Evolutionary conservation across 805 yeast genomes (phyloP).

Genomic region (Lachancea cidri): DNA sequence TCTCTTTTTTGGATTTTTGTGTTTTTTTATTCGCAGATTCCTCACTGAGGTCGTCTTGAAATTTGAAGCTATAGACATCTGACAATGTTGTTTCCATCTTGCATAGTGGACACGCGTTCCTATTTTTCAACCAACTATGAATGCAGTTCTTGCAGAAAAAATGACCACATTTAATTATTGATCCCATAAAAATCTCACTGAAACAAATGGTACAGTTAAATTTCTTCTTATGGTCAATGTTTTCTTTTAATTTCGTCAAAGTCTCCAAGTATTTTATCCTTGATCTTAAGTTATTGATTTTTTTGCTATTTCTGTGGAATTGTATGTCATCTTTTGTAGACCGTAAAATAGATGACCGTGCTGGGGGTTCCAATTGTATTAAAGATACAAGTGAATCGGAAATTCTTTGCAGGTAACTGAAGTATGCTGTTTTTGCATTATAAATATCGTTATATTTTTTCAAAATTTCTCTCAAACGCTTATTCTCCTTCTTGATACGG

Average conservation of each 20-base stretch:
- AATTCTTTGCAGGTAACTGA: slow-evolving; percentile 74
- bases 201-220: slow-evolving; percentile 74
- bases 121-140: slow-evolving; percentile 59
- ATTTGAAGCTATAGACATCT: slow-evolving; percentile 68
- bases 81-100: slow-evolving; percentile 44
- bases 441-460: slow-evolving; percentile 57
- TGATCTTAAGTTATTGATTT: slow-evolving; percentile 32
- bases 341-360: slow-evolving; percentile 15
- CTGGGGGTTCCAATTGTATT: slow-evolving; percentile 24
- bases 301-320: slow-evolving; percentile 18
- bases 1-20: background rate
- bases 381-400: slow-evolving; percentile 73
- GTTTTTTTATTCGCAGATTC: slow-evolving; percentile 9
- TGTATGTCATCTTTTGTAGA: slow-evolving; percentile 20
- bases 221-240: slow-evolving; percentile 28
- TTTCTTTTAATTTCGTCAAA: slow-evolving; percentile 29
- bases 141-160: slow-evolving; percentile 82
- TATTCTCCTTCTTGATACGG: slow-evolving; percentile 22
- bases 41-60: slow-evolving; percentile 21
- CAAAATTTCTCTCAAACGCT: slow-evolving; percentile 37
- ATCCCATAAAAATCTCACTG: slow-evolving; percentile 62
- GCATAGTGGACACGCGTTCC: slow-evolving; percentile 75
- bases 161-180: slow-evolving; percentile 89
- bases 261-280: slow-evolving; percentile 47
- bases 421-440: slow-evolving; percentile 78